Percentiles rank a stretch among this genome's conserved stretches.
Conservation (phyloP, 805 yeast species). For the Schwanniomyces occidentalis region DNA sequence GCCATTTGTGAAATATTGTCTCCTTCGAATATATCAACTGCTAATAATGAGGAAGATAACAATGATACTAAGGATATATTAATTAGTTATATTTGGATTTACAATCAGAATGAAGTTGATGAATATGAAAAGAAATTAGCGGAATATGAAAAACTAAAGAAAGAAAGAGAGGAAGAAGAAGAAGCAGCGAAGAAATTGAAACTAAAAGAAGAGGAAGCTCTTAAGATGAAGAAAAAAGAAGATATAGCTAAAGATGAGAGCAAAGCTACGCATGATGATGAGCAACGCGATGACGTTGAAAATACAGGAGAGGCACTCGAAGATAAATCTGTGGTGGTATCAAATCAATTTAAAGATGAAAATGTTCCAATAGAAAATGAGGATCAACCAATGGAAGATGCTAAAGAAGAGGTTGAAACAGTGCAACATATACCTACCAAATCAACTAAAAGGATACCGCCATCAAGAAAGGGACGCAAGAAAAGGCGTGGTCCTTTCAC, state of each 20-base stretch:
- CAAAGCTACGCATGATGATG: not conserved
- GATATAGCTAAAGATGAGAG: conserved; percentile 10
- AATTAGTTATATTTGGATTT: conserved; percentile 51
- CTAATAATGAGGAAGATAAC: conserved; percentile 19
- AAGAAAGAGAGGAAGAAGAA: conserved; percentile 28
- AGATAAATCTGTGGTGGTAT: conserved; percentile 1
- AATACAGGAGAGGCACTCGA: conserved; percentile 8
- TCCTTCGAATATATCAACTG: conserved; percentile 21
- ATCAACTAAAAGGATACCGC: conserved; percentile 19
- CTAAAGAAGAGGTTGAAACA: conserved; percentile 10
- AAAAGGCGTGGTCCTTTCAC: conserved; percentile 13
- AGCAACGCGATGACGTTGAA: conserved; percentile 8
- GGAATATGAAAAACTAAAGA: conserved; percentile 26
- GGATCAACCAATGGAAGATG: no score
- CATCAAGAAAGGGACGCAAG: conserved; percentile 13
- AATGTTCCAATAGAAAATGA: no score
- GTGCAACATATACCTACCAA: no score
- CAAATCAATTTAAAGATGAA: not conserved
- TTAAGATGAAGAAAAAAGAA: conserved; percentile 18
- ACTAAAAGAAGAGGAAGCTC: conserved; percentile 17
- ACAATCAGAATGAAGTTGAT: conserved; percentile 50
- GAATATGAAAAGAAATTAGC: conserved; percentile 39
- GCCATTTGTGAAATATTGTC: conserved; percentile 64
- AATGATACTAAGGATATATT: conserved; percentile 38
- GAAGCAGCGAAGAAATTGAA: conserved; percentile 32